These are phyloP conservation scores for Paramecium octaurelia DNA, from an alignment of 73 alveolate genomes.

Conservation along the genomic window DNA sequence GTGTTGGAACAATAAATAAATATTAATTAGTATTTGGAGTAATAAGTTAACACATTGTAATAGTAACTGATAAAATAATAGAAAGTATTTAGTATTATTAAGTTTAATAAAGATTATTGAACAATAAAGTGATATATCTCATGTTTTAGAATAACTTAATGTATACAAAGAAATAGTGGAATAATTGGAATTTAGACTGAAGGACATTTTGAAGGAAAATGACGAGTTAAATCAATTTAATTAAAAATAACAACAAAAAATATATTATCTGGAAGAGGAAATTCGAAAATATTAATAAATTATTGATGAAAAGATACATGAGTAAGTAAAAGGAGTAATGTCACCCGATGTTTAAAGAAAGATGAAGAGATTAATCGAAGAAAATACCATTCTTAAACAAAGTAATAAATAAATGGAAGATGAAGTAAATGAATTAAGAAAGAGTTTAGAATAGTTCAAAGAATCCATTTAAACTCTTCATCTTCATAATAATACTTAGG, in stretches of 20 bases:
- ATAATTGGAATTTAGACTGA: background rate
- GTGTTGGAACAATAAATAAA: background rate
- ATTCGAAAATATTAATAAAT: background rate
- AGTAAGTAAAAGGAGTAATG: background rate
- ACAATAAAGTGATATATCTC: background rate
- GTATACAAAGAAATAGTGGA: constrained; percentile 15
- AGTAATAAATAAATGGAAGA: background rate
- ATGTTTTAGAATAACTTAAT: constrained; percentile 4
- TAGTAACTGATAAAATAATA: background rate
- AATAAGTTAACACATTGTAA: background rate
- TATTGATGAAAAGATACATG: background rate
- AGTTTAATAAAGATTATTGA: background rate
- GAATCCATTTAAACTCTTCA: background rate
- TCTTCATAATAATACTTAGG: background rate
- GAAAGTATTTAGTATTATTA: background rate
- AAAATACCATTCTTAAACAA: background rate
- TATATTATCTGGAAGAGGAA: background rate
- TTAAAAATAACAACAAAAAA: background rate
- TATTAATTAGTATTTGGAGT: background rate
- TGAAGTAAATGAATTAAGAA: constrained; percentile 5
- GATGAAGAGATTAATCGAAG: background rate
- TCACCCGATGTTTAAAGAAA: background rate
- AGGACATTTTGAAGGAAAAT: background rate
- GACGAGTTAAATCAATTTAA: background rate
- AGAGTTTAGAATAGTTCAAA: background rate